These are phyloP conservation scores for Cutaneotrichosporon spelunceum DNA, from an alignment of 1,284 basidiomycete species.

Conservation along the genomic window DNA sequence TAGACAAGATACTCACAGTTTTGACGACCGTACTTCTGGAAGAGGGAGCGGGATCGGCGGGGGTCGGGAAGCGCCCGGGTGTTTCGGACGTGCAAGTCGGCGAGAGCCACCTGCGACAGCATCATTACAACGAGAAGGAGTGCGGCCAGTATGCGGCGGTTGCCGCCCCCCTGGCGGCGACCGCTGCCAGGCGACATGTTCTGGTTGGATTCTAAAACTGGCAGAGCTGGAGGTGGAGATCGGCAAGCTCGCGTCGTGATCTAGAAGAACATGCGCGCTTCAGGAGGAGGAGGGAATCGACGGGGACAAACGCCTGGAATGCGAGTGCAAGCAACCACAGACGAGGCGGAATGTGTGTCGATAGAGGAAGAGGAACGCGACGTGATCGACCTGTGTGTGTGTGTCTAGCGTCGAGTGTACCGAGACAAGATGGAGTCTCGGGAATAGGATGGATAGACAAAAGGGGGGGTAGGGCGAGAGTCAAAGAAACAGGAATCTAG, in stretches of 20 bases:
- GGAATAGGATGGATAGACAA: background rate
- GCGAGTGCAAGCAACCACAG: background rate
- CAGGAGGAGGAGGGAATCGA: background rate
- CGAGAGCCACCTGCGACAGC: conserved; percentile 11
- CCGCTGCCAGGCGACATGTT: conserved; percentile 16
- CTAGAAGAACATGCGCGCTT: conserved; percentile 9
- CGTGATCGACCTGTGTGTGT: conserved; percentile 1
- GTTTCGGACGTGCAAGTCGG: background rate
- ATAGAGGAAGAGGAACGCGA: background rate
- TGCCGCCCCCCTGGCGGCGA: conserved; percentile 19
- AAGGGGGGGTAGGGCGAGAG: background rate
- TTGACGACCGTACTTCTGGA: background rate
- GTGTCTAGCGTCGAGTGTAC: background rate
- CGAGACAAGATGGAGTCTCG: background rate
- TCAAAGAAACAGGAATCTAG: background rate
- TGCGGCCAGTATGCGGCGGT: conserved; percentile 17
- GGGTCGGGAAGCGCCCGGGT: background rate
- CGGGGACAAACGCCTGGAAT: background rate
- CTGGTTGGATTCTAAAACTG: background rate
- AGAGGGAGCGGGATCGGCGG: background rate
- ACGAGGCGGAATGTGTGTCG: background rate
- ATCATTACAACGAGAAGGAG: conserved; percentile 17
- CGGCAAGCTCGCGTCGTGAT: background rate
- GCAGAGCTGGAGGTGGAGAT: background rate
- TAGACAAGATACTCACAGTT: background rate